Evolutionary conservation across 495 filamentous ascomycete species (phyloP).

Genomic region (Letharia lupina): DNA sequence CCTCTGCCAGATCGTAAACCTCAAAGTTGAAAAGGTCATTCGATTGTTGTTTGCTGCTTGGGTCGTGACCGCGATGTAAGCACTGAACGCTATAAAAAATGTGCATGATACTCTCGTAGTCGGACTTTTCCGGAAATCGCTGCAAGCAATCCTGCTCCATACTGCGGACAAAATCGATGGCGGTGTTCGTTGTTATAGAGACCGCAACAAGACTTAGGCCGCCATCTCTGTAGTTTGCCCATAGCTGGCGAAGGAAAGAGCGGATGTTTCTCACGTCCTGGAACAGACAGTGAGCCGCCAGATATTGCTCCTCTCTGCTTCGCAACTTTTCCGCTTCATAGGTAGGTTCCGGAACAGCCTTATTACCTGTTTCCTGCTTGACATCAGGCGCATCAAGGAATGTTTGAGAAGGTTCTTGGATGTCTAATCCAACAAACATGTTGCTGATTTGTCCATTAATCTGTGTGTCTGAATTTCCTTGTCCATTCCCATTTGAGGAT

Average conservation of each 20-base stretch:
- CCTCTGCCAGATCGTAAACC: constrained; percentile 30
- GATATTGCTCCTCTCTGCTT: constrained; percentile 25
- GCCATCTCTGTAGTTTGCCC: constrained; percentile 26
- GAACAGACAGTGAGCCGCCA: constrained; percentile 22
- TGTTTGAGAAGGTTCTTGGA: constrained; percentile 34
- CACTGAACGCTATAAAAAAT: constrained; percentile 25
- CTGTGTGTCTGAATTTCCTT: neutral
- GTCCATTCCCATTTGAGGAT: neutral
- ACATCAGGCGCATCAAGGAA: constrained; percentile 31
- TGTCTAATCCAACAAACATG: constrained; percentile 28
- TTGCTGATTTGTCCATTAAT: constrained; percentile 21
- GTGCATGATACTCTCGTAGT: constrained; percentile 22
- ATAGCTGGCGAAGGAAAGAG: constrained; percentile 16
- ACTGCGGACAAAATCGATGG: constrained; percentile 33
- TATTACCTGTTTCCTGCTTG: constrained; percentile 16
- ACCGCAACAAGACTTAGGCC: constrained; percentile 30
- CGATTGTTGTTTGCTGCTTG: constrained; percentile 4
- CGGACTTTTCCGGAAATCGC: constrained; percentile 26
- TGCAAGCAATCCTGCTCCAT: constrained; percentile 32
- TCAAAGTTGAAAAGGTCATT: constrained; percentile 28
- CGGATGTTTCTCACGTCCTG: constrained; percentile 24
- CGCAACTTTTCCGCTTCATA: constrained; percentile 32
- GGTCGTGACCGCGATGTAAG: constrained; percentile 23
- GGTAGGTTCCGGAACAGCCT: constrained; percentile 2
- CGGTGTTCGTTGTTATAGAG: constrained; percentile 36